Percentiles rank a stretch among this genome's conserved stretches.
Evolutionary conservation across 345 rosid genomes (phyloP).

Genomic region (Camelina hispida): DNA sequence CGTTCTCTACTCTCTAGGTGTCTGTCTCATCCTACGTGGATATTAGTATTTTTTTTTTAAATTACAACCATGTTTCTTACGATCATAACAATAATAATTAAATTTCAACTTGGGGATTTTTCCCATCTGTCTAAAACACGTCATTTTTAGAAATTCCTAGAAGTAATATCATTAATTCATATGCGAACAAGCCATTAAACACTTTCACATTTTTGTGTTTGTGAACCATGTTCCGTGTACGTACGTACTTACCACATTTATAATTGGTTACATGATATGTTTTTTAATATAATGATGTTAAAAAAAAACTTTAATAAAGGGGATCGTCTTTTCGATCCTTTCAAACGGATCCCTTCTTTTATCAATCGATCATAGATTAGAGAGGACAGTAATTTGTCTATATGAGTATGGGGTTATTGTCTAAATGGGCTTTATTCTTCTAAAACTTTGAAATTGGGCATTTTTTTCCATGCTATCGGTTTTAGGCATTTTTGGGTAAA

Average conservation of each 20-base stretch:
- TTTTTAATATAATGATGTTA: too few species aligned
- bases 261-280: not conserved
- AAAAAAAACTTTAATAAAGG: not conserved
- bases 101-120: too few species aligned
- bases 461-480: too few species aligned
- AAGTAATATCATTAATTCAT: constrained; percentile 3
- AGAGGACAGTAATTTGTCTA: not conserved
- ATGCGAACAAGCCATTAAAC: not conserved
- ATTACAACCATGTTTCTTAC: constrained; percentile 25
- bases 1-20: constrained; percentile 9
- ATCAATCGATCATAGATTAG: not conserved
- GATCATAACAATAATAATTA: too few species aligned
- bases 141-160: constrained; percentile 12
- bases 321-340: not conserved
- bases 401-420: too few species aligned
- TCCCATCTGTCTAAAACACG: too few species aligned
- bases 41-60: not conserved
- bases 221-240: too few species aligned
- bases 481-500: too few species aligned
- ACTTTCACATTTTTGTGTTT: not conserved
- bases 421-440: too few species aligned
- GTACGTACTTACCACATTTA: not conserved
- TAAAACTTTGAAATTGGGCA: too few species aligned
- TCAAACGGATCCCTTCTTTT: not conserved
- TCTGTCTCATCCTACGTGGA: constrained; percentile 34